A percentile compares a stretch with the other conserved stretches of the same genome.
Evolutionary conservation across 768 basidiomycete genomes (phyloP).

Genomic region (Crassisporium funariophilum): DNA sequence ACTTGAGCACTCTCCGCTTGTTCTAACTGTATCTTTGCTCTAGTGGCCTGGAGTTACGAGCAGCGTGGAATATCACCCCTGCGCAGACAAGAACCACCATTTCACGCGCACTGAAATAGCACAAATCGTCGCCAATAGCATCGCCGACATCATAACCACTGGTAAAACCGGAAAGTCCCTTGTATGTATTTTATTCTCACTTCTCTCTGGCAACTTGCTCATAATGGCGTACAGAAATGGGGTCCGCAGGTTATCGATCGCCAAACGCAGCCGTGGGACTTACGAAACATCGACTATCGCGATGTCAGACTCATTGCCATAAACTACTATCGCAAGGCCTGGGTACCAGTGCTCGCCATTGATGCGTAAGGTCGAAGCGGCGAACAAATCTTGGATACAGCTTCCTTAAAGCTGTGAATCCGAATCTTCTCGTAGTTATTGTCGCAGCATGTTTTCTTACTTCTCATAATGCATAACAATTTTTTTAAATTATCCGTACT

Average conservation of each 20-base stretch:
- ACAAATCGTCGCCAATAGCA: slow-evolving; percentile 1
- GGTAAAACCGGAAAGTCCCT: slow-evolving; percentile 6
- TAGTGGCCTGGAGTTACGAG: slow-evolving; percentile 25
- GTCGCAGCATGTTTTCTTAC: too few species aligned
- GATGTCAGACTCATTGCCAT: slow-evolving; percentile 25
- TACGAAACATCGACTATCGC: slow-evolving; percentile 14
- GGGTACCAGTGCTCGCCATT: slow-evolving; percentile 27
- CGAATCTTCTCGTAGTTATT: too few species aligned
- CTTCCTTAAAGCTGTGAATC: too few species aligned
- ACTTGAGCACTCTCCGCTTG: background rate
- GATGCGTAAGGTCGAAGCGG: background rate
- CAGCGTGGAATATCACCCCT: slow-evolving; percentile 2
- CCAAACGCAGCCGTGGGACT: slow-evolving; percentile 16
- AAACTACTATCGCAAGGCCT: slow-evolving; percentile 25
- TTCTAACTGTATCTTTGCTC: background rate
- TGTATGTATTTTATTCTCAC: background rate
- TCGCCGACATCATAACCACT: slow-evolving; percentile 5
- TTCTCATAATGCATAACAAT: too few species aligned
- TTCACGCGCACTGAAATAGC: slow-evolving; percentile 19
- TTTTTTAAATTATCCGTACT: too few species aligned
- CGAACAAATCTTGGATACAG: background rate
- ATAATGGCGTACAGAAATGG: slow-evolving; percentile 2
- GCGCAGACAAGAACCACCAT: slow-evolving; percentile 3
- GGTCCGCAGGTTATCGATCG: slow-evolving; percentile 11
- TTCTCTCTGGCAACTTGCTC: background rate